A percentile compares a stretch with the other conserved stretches of the same genome.
These are phyloP conservation scores for Tulasnella sp. DNA, from an alignment of 768 basidiomycete species.

Conservation along the genomic window DNA sequence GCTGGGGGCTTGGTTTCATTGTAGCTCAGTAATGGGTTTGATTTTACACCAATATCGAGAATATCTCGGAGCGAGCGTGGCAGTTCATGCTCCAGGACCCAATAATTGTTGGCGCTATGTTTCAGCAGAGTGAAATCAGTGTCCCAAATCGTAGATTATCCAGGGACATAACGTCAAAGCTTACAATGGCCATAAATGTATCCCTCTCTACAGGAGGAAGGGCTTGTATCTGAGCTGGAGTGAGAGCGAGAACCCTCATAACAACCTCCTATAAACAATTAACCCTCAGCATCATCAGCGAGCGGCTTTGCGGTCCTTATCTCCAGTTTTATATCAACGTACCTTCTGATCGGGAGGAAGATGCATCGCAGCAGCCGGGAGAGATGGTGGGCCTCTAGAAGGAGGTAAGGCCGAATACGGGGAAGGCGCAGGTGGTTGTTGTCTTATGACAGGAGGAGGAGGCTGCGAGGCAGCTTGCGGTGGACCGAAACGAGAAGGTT, in stretches of 20 bases:
- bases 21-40: too few relatives aligned
- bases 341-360: constrained; percentile 15
- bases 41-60: too few relatives aligned
- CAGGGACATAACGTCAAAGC: constrained; percentile 15
- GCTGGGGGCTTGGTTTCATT: too few relatives aligned
- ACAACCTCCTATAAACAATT: constrained; percentile 25
- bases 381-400: constrained; percentile 12
- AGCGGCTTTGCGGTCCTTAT: neutral
- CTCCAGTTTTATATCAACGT: neutral
- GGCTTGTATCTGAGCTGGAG: constrained; percentile 32
- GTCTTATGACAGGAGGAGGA: neutral
- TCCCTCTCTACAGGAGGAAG: constrained; percentile 32
- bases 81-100: neutral
- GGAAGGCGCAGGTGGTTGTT: neutral
- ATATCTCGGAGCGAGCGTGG: too few relatives aligned
- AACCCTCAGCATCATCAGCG: neutral
- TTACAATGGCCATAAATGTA: constrained; percentile 33
- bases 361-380: neutral
- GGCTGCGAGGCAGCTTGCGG: neutral
- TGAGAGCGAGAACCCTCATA: constrained; percentile 33
- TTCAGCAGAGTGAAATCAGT: neutral
- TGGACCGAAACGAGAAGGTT: neutral
- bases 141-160: too few relatives aligned
- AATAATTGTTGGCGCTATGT: neutral
- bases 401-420: neutral